Evolutionary conservation across 2,329 filamentous ascomycete genomes (phyloP).

Genomic region (Pseudocercospora ulei): DNA sequence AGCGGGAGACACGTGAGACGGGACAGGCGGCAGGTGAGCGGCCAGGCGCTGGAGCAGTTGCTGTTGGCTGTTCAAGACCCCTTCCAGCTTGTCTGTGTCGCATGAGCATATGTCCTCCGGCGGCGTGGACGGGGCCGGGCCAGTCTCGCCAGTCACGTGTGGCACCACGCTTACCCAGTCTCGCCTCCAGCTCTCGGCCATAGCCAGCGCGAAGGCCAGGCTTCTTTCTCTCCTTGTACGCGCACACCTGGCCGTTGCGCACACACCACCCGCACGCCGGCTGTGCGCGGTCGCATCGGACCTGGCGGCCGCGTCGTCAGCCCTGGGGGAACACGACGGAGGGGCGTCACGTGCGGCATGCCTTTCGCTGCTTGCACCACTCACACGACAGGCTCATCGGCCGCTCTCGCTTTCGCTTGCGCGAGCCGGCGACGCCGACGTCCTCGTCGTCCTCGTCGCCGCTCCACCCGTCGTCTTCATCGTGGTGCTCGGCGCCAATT

Average conservation of each 20-base stretch:
- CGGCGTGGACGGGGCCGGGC: too few species aligned
- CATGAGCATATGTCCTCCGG: too few species aligned
- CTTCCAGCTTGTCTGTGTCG: slow-evolving; percentile 40
- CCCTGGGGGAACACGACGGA: slow-evolving; percentile 1
- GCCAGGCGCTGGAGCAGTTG: slow-evolving; percentile 40
- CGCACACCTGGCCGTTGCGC: slow-evolving; percentile 56
- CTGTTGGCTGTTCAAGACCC: slow-evolving; percentile 40
- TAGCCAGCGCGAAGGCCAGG: slow-evolving; percentile 50
- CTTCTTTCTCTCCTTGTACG: slow-evolving; percentile 62
- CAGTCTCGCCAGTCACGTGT: too few species aligned
- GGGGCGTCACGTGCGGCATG: slow-evolving; percentile 33
- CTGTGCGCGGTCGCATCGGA: slow-evolving; percentile 64
- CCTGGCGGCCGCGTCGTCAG: slow-evolving; percentile 19
- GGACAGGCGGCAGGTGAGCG: slow-evolving; percentile 21
- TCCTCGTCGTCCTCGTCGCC: slow-evolving; percentile 35
- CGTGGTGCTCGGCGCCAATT: slow-evolving; percentile 22
- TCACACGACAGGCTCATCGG: slow-evolving; percentile 50
- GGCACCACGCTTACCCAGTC: slow-evolving; percentile 49
- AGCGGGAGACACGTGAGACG: slow-evolving; percentile 14
- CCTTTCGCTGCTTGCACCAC: slow-evolving; percentile 72
- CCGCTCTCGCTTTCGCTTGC: slow-evolving; percentile 42
- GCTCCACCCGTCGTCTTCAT: slow-evolving; percentile 36
- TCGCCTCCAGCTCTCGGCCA: slow-evolving; percentile 52
- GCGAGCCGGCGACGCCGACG: slow-evolving; percentile 31
- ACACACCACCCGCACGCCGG: slow-evolving; percentile 66